Base-by-base conservation (phyloP, 1,139 yeast species). In the Saccharomyces hybrid region DNA sequence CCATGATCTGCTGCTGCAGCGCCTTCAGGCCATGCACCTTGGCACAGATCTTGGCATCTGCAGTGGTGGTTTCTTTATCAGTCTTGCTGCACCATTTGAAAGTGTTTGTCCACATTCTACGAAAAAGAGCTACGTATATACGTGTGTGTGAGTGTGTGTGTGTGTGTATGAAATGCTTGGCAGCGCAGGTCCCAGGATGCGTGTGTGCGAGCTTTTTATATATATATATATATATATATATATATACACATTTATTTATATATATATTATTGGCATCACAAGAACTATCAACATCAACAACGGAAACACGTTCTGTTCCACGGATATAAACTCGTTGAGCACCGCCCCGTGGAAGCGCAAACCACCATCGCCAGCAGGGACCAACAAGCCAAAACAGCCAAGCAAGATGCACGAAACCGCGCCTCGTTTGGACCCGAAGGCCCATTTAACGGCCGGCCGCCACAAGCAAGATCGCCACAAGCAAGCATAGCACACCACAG, bases 1-100 rank as follows among this genome's bases (percentile, higher is more conserved):
- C 54, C 59, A 64, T 60, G 8, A 62, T 49, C 9, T 55, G 48
- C 24, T 56, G 57, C 49, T 63, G 65, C 28, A 57, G 55, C 2
- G 38, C 31, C 49, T 56, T 54, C 47, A 63, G 38, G 14, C 48
- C 48, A 8, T 26, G 44, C 26, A 19, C 51, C 11, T 57, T 28
- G 27, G 55, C 56, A 31, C 50, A 16, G 27, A 29, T 56, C 51
- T 48, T 19, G 47, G 56, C 44, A 6, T 38, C 44, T 9, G 44
- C 44, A 38, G 44, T 19, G 7, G 44, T 38, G 21, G 44, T 16
- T 14, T 26, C 46, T 4, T 47, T 51, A 2, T 46, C 48, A 26
- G 54, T 19, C 19, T 38, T 38, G 52, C 19, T 51, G 52, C 32
- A 49, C 47, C 48, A 55, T 47, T 38, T 38, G 26, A 38, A 38